Conservation (phyloP, 768 basidiomycete species). For the Tricholoma flavovirens region DNA sequence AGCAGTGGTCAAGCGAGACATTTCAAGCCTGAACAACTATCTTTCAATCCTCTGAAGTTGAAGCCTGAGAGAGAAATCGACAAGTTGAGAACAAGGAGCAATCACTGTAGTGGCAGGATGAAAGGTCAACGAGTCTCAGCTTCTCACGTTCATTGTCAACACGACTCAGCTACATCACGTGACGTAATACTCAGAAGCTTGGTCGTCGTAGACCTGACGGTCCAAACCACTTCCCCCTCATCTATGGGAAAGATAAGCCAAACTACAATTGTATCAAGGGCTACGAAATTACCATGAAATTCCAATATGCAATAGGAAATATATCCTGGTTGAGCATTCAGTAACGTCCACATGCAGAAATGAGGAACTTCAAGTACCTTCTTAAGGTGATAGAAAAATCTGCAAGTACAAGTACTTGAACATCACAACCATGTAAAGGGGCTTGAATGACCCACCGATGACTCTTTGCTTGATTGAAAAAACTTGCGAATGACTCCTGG, state of each 20-base stretch:
- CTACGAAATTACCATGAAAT: slow-evolving; percentile 48
- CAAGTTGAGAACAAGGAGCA: too few species aligned
- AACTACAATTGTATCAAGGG: background rate
- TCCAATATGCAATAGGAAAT: slow-evolving; percentile 78
- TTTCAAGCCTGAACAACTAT: slow-evolving; percentile 19
- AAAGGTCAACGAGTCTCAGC: background rate
- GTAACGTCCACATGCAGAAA: background rate
- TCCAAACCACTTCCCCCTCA: slow-evolving; percentile 45
- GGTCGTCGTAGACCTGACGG: slow-evolving; percentile 27
- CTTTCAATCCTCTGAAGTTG: too few species aligned
- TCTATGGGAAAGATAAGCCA: slow-evolving; percentile 21
- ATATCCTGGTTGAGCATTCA: slow-evolving; percentile 36
- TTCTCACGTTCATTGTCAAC: slow-evolving; percentile 7
- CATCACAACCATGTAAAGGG: background rate
- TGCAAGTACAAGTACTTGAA: slow-evolving; percentile 18
- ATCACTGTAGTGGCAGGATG: too few species aligned
- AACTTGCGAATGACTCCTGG: slow-evolving; percentile 73
- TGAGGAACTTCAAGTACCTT: slow-evolving; percentile 43
- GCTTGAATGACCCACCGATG: slow-evolving; percentile 45
- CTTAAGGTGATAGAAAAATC: slow-evolving; percentile 83
- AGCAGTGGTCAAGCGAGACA: slow-evolving; percentile 76
- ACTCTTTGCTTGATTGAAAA: slow-evolving; percentile 72
- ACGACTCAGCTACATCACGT: slow-evolving; percentile 4
- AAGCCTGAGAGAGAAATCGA: too few species aligned
- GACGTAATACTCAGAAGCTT: slow-evolving; percentile 12